Conservation (phyloP, 108 stramenopile genomes). For the Conticribra guillardii region DNA sequence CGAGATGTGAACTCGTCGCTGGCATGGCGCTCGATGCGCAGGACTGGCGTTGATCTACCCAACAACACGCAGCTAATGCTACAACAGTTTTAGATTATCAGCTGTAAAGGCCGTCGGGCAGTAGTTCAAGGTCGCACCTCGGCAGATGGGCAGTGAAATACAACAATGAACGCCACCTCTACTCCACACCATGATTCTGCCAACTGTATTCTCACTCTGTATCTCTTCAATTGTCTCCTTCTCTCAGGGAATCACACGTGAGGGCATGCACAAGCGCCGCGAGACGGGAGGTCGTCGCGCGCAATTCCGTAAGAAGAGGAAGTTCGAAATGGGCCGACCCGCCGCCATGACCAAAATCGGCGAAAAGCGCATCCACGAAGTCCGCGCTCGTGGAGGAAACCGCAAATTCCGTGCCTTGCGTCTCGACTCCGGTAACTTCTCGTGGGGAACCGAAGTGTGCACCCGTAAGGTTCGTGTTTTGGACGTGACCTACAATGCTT, state of each 20-base stretch:
- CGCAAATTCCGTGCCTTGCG: constrained; percentile 96
- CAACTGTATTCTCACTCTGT: background rate
- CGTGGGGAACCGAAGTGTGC: constrained; percentile 98
- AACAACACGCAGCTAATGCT: too few relatives aligned
- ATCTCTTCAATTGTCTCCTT: background rate
- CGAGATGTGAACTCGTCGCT: too few relatives aligned
- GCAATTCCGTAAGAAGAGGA: constrained; percentile 98
- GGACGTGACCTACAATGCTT: constrained; percentile 99
- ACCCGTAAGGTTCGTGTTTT: constrained; percentile 99
- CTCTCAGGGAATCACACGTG: constrained; percentile 95
- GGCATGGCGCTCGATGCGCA: too few relatives aligned
- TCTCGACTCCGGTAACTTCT: constrained; percentile 98
- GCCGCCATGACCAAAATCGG: constrained; percentile 99
- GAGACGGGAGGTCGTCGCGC: constrained; percentile 98
- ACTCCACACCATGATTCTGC: too few relatives aligned
- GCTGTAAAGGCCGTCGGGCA: too few relatives aligned
- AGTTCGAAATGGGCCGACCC: constrained; percentile 98
- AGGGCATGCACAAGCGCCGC: constrained; percentile 99
- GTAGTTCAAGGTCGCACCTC: too few relatives aligned
- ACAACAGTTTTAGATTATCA: too few relatives aligned
- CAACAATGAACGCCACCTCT: too few relatives aligned
- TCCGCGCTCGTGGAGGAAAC: constrained; percentile 97
- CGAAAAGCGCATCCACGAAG: constrained; percentile 86
- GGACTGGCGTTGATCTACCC: too few relatives aligned
- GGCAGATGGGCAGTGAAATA: too few relatives aligned